phyloP scores from a whole-genome alignment of 768 basidiomycete genomes.

The Boletus patriciae region DNA sequence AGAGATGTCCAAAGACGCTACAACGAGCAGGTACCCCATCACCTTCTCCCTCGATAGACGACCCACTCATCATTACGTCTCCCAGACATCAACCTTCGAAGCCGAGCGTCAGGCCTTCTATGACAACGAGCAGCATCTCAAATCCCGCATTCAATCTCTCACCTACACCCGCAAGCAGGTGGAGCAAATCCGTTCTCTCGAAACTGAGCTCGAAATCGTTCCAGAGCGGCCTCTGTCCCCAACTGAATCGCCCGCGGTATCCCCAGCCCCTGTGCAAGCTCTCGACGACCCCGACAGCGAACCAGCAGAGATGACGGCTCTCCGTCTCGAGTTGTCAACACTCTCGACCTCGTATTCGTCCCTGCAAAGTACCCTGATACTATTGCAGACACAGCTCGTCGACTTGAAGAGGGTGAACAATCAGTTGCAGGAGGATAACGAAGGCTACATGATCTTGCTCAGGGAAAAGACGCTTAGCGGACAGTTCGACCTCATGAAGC shows the following conservation, averaged over 20 bases:
- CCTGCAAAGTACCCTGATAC: conserved; percentile 79
- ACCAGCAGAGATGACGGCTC: conserved; percentile 84
- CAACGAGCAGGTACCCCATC: conserved; percentile 71
- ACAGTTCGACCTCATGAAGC: conserved; percentile 74
- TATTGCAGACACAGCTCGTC: conserved; percentile 79
- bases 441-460: conserved; percentile 92
- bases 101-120: conserved; percentile 91
- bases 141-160: conserved; percentile 83
- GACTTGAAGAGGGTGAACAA: conserved; percentile 89
- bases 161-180: conserved; percentile 61
- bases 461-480: conserved; percentile 90
- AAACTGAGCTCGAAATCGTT: conserved; percentile 43
- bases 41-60: conserved; percentile 16
- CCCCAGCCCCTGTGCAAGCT: conserved; percentile 41
- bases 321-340: conserved; percentile 81
- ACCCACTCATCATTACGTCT: conserved; percentile 8
- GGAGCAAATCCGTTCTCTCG: conserved; percentile 37
- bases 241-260: conserved; percentile 23
- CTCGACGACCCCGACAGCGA: conserved; percentile 67
- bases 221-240: conserved; percentile 35
- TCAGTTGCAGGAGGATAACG: conserved; percentile 92
- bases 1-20: conserved; percentile 79
- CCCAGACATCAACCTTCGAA: conserved; percentile 82
- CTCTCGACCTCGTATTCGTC: conserved; percentile 84
- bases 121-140: conserved; percentile 91